phyloP scores from a whole-genome alignment of 1,139 yeast genomes.

The Pichia sp. region DNA sequence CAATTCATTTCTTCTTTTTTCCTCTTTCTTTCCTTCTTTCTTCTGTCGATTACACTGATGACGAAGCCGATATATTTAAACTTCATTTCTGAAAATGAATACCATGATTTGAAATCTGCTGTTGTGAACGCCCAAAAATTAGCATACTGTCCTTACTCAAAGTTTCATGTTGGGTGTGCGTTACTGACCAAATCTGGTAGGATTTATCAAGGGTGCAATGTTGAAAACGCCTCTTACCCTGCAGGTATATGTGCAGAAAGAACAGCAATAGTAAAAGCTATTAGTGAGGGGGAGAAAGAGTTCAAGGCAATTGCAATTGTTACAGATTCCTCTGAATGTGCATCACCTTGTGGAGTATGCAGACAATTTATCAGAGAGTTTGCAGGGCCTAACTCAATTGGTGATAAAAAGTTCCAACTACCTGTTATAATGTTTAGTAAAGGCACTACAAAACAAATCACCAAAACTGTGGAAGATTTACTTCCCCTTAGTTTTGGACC shows the following conservation, averaged over 20 bases:
- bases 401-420: constrained; percentile 27
- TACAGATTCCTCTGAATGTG: constrained; percentile 51
- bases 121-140: constrained; percentile 36
- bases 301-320: constrained; percentile 67
- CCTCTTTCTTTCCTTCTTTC: neutral
- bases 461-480: constrained; percentile 50
- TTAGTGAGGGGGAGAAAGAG: constrained; percentile 31
- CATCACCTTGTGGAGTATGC: constrained; percentile 92
- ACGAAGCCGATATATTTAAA: neutral
- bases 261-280: constrained; percentile 64
- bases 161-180: constrained; percentile 82
- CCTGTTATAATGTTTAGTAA: constrained; percentile 57
- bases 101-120: constrained; percentile 14
- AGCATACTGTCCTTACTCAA: constrained; percentile 78
- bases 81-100: constrained; percentile 12
- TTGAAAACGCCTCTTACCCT: constrained; percentile 86
- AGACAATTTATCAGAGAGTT: constrained; percentile 84
- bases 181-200: constrained; percentile 47
- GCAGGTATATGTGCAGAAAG: constrained; percentile 91
- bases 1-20: no score
- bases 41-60: neutral
- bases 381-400: constrained; percentile 21
- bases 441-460: constrained; percentile 38
- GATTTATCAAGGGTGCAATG: constrained; percentile 67
- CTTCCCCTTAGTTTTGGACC: constrained; percentile 89